phyloP scores from a whole-genome alignment of 1,284 basidiomycete genomes.

The Boletus albobrunnescens region DNA sequence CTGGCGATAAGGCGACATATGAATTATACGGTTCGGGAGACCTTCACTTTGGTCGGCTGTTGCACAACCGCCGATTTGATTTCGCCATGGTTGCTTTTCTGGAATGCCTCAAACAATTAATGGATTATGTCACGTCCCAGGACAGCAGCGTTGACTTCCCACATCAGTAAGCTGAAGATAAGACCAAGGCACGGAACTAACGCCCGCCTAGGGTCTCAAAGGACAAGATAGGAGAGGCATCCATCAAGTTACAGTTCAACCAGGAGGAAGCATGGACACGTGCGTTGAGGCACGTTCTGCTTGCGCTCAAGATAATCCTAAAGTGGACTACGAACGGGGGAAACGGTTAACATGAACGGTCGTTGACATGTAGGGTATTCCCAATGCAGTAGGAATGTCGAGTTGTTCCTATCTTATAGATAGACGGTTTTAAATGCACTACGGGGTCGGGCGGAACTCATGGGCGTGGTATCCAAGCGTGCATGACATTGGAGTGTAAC shows the following conservation, averaged over 20 bases:
- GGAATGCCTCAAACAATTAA: constrained; percentile 88
- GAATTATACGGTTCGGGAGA: constrained; percentile 91
- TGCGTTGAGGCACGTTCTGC: constrained; percentile 85
- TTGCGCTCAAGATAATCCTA: constrained; percentile 81
- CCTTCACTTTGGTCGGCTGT: constrained; percentile 78
- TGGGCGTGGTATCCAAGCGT: not conserved
- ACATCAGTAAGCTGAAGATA: constrained; percentile 61
- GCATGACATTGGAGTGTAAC: no score
- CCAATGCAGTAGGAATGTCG: not conserved
- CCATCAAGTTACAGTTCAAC: constrained; percentile 90
- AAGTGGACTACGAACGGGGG: constrained; percentile 80
- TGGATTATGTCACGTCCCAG: constrained; percentile 75
- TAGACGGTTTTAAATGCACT: not conserved
- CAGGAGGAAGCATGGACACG: constrained; percentile 96
- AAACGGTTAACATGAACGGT: constrained; percentile 43
- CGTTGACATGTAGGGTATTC: not conserved
- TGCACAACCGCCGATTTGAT: constrained; percentile 95
- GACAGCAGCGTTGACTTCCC: constrained; percentile 77
- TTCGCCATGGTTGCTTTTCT: constrained; percentile 94
- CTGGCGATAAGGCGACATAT: constrained; percentile 78
- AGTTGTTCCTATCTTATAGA: not conserved
- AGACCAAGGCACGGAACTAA: constrained; percentile 11
- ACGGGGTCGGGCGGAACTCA: not conserved
- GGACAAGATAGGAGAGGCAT: constrained; percentile 94
- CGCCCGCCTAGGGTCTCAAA: constrained; percentile 66